Evolutionary conservation across 1,284 basidiomycete species (phyloP), one percentile per base, ranked within the genome.

Genomic region (Gomphus bonarii): DNA sequence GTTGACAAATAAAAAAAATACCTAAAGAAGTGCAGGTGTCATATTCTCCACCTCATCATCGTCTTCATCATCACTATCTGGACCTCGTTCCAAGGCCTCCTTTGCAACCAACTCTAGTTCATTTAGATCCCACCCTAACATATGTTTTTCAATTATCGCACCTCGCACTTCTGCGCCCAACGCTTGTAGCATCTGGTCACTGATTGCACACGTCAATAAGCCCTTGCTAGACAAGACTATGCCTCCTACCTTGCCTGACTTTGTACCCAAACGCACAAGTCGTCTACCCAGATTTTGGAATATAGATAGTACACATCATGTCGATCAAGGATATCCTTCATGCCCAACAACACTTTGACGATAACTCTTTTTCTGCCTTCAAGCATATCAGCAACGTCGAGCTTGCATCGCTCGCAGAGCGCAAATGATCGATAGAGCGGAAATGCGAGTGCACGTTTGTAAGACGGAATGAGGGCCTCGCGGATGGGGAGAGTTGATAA

Each of bases 231-330:
- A 58, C 16, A 38, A 55, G 8, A 33, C 52, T 57, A 55, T 55
- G 33, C 28, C 8, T 68, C 74, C 62, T 61, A 83, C 88, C 75
- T 79, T 28, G 82, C 79, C 64, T 74, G 73, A 14, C 76, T 72
- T 64, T 86, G 84, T 40, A 78, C 72, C 88, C 88, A 90, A 16
- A 81, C 75, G 63, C 84, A 86, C 64, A 87, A 83, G 65, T 90
- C 88, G 61, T 89, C 84, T 43, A 89, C 61, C 88, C 88, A 91
- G 46, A 90, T 77, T 65, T 88, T 88, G 68, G 80, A 84, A 68
- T 89, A 91, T 25, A 89, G 74, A 66, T 88, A 89, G 69, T 90
- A 91, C 11, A 86, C 83, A 61, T 88, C 88, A 63, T 89, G 86
- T 63, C 79, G 81, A 64, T 89, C 87, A 59, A 91, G 68, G 52